phyloP scores from a whole-genome alignment of 2,329 filamentous ascomycete species.

The Sporothrix brunneoviolacea region DNA sequence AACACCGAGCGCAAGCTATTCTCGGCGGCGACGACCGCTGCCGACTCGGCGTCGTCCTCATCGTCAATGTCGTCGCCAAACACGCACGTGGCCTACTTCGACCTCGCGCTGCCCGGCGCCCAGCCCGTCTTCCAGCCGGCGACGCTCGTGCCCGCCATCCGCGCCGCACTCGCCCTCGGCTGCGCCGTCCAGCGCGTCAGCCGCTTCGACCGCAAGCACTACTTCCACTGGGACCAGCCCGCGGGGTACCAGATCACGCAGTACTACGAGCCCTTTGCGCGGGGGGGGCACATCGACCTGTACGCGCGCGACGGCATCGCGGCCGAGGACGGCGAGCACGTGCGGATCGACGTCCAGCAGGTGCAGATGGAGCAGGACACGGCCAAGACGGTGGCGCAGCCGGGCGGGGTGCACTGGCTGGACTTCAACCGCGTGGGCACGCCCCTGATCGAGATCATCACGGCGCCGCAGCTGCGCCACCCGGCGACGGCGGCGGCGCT shows the following conservation, averaged over 20 bases:
- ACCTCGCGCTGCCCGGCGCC: slow-evolving; percentile 80
- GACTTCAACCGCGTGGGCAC: slow-evolving; percentile 92
- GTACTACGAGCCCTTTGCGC: slow-evolving; percentile 71
- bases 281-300: slow-evolving; percentile 65
- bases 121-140: slow-evolving; percentile 81
- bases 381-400: slow-evolving; percentile 80
- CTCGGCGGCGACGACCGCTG: slow-evolving; percentile 54
- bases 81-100: slow-evolving; percentile 81
- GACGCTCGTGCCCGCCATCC: slow-evolving; percentile 79
- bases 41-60: slow-evolving; percentile 25
- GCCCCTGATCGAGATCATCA: slow-evolving; percentile 92
- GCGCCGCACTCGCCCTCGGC: slow-evolving; percentile 76
- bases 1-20: slow-evolving; percentile 88
- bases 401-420: slow-evolving; percentile 66
- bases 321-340: slow-evolving; percentile 60
- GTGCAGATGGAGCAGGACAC: slow-evolving; percentile 98
- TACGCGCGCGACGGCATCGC: slow-evolving; percentile 72
- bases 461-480: slow-evolving; percentile 78
- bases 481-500: slow-evolving; percentile 81
- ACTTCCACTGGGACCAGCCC: slow-evolving; percentile 98
- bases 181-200: slow-evolving; percentile 73
- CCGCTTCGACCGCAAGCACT: slow-evolving; percentile 93
- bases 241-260: slow-evolving; percentile 97
- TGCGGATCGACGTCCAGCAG: slow-evolving; percentile 80
- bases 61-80: slow-evolving; percentile 66